phyloP scores from a whole-genome alignment of 2,329 filamentous ascomycete genomes.

The Penicillium brasilianum region DNA sequence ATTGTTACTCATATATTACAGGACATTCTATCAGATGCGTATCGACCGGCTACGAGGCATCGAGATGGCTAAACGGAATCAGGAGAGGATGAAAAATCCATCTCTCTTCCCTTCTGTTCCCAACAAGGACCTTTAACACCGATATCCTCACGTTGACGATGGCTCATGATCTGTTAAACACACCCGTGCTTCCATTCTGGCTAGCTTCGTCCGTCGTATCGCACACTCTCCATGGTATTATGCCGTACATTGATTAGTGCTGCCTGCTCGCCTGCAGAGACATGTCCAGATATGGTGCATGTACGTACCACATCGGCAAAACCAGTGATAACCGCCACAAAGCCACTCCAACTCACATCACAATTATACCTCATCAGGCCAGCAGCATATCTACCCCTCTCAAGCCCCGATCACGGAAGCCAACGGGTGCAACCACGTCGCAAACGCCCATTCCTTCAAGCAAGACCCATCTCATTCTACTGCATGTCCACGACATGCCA shows the following conservation, averaged over 20 bases:
- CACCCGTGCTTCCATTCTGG: neutral
- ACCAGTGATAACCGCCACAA: neutral
- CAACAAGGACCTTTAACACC: slow-evolving; percentile 54
- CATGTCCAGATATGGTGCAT: neutral
- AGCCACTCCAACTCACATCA: neutral
- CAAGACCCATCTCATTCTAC: neutral
- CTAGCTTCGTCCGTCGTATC: neutral
- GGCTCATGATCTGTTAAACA: neutral
- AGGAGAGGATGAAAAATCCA: slow-evolving; percentile 78
- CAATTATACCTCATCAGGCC: neutral
- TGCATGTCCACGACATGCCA: slow-evolving; percentile 7
- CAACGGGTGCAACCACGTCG: slow-evolving; percentile 9
- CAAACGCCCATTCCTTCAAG: neutral
- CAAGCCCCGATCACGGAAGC: neutral
- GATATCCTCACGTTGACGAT: neutral
- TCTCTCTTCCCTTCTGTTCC: slow-evolving; percentile 85
- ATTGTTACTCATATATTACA: slow-evolving; percentile 42
- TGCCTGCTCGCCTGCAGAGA: neutral
- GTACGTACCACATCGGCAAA: neutral
- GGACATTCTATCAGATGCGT: slow-evolving; percentile 84
- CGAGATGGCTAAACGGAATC: slow-evolving; percentile 80
- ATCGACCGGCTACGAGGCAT: slow-evolving; percentile 76
- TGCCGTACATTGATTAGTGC: neutral
- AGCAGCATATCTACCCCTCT: neutral
- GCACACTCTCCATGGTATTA: neutral